phyloP scores from a whole-genome alignment of 306 rosid genomes.

The Leucaena leucocephala region DNA sequence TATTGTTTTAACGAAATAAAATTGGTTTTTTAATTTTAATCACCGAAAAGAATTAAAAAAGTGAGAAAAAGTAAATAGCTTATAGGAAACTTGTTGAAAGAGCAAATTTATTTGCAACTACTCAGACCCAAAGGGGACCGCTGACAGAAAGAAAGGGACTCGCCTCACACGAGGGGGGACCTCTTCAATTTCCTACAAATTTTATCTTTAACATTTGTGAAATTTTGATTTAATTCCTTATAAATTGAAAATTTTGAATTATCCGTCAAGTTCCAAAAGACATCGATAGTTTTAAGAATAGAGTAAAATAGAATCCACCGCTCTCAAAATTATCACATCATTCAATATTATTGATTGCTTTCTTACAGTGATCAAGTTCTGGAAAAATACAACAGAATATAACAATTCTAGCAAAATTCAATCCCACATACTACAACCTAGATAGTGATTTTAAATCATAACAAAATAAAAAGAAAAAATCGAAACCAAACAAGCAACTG shows the following conservation, averaged over 20 bases:
- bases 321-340: neutral
- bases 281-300: neutral
- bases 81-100: neutral
- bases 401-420: conserved; percentile 21
- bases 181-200: neutral
- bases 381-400: neutral
- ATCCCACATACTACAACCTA: neutral
- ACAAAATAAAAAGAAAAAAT: neutral
- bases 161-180: neutral
- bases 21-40: neutral
- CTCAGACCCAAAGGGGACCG: neutral
- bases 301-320: neutral
- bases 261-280: neutral
- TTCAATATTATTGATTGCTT: neutral
- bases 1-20: neutral
- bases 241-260: neutral
- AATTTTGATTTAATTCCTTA: no score
- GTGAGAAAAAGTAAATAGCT: neutral
- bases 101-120: neutral
- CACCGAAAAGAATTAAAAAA: neutral
- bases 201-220: no score
- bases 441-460: neutral
- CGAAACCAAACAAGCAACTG: conserved; percentile 18
- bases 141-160: neutral
- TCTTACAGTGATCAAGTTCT: neutral